Evolutionary conservation across 2,329 filamentous ascomycete species (phyloP), one percentile per base, ranked within the genome.

Genomic region (Fusarium gaditjirri): DNA sequence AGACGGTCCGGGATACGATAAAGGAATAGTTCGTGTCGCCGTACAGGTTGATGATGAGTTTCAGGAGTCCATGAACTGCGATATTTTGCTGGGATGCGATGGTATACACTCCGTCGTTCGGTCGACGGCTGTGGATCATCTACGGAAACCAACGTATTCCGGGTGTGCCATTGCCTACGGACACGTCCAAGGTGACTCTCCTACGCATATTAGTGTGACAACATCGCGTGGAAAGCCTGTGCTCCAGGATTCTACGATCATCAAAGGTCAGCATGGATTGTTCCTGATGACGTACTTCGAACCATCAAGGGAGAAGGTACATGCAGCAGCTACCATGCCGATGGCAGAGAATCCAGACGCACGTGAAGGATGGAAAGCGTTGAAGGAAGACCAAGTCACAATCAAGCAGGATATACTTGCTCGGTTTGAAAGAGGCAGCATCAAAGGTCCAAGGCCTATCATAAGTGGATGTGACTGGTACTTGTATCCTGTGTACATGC

Each of bases 321-420:
- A 52, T 3, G 23, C 17, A 3, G 3, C 25, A 2, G 49, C 49
- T 4, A 8, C 38, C 0, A 53, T 53, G 33, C 13, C 49, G 0
- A 38, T 53, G 49, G 33, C 23, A 8, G 49, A 53, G 49, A 53
- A 29, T 0, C 11, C n/a, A 29, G 33, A 14, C 0, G 13, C 49
- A 6, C 2, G 13, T 9, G 8, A 38, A 29, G 33, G 33, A 29
- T 53, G 49, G 33, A 53, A 29, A 9, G 49, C 17, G 5, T 35
- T 25, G 2, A 23, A 19, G 2, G 23, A 38, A 1, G 49, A 38
- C 12, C 38, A 29, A 29, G 9, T 16, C 3, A 12, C 23, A 29
- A 6, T 53, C 0, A 53, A 17, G 3, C 0, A 2, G 33, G 17
- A 38, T 3, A 27, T 53, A 0, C 5, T 2, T 3, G n/a, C 0